These are phyloP conservation scores for Hymenochaete sp. DNA, from an alignment of 1,284 basidiomycete genomes.

Conservation along the genomic window DNA sequence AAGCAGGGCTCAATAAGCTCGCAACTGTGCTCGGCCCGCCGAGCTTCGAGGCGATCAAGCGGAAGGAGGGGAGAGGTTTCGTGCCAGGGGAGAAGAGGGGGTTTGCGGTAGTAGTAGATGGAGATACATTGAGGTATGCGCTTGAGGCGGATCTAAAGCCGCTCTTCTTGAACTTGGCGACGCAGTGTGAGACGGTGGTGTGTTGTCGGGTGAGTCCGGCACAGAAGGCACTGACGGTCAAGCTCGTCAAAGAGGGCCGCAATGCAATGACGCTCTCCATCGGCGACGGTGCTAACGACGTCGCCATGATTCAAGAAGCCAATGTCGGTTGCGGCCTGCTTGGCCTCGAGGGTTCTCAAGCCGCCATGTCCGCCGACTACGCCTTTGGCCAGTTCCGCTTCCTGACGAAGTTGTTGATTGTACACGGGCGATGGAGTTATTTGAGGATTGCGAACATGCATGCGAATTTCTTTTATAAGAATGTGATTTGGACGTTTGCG, in stretches of 20 bases:
- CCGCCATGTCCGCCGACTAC: conserved; percentile 98
- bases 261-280: conserved; percentile 96
- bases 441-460: conserved; percentile 96
- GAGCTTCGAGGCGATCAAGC: conserved; percentile 35
- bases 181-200: conserved; percentile 94
- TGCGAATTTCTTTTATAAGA: conserved; percentile 98
- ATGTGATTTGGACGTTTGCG: conserved; percentile 84
- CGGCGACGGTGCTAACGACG: conserved; percentile 94
- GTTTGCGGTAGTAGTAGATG: conserved; percentile 95
- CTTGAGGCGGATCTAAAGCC: conserved; percentile 71
- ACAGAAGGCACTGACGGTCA: conserved; percentile 94
- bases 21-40: conserved; percentile 69
- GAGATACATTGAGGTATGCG: conserved; percentile 84
- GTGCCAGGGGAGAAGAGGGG: conserved; percentile 57
- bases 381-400: conserved; percentile 97
- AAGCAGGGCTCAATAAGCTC: conserved; percentile 92
- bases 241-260: conserved; percentile 89
- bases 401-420: conserved; percentile 85
- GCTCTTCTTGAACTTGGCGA: conserved; percentile 86
- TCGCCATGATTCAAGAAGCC: conserved; percentile 97
- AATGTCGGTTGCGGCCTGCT: conserved; percentile 93
- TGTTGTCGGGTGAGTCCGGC: conserved; percentile 96
- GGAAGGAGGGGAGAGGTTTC: conserved; percentile 59
- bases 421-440: conserved; percentile 96
- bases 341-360: conserved; percentile 94